Base-by-base conservation (phyloP, 805 yeast species). In the Teunomyces cretensis region DNA sequence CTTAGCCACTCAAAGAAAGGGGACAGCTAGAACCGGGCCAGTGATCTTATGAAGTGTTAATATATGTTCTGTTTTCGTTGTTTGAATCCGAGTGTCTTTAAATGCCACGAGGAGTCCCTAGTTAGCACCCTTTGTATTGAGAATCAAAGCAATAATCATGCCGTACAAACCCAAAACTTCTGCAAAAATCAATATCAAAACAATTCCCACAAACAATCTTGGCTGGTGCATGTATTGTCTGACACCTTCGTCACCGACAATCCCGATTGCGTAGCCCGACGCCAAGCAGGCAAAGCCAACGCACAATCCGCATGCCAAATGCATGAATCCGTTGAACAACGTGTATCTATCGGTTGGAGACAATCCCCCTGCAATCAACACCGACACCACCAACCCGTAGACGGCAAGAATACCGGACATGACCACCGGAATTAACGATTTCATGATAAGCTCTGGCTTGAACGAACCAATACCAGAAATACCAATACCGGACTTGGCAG, bases 401-500 rank as follows among this genome's bases (percentile, higher is more conserved):
- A 94, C 97, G 9, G 98, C 90, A 49, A 94, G 74, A 61, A 94
- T 94, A 81, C 99, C 99, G 52, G 94, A 83, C 96, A 94, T 90
- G 53, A 94, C 96, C 39, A 94, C 99, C 13, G 99, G 99, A 56
- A 94, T 91, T 41, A 94, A 75, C 6, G 94, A 86, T 67, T 86
- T 88, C 98, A 94, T 94, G 60, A 94, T 90, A 60, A 94, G 75
- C 61, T 94, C 99, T 9, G 99, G 99, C 64, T 88, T 87, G 73
- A 92, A 94, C 39, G 96, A 86, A 75, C 98, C 97, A 54, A 94
- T 90, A 76, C 98, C 99, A 27, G 97, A 75, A 58, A 94, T 94
- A 78, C 99, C 99, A 52, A 94, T 84, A 47, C 99, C 99, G 37
- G 96, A 87, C 69, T 94, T 94, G 50, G 98, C 98, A 2, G 98